Evolutionary conservation across 2,329 filamentous ascomycete species (phyloP).

Genomic region (Amylocarpus encephaloides): DNA sequence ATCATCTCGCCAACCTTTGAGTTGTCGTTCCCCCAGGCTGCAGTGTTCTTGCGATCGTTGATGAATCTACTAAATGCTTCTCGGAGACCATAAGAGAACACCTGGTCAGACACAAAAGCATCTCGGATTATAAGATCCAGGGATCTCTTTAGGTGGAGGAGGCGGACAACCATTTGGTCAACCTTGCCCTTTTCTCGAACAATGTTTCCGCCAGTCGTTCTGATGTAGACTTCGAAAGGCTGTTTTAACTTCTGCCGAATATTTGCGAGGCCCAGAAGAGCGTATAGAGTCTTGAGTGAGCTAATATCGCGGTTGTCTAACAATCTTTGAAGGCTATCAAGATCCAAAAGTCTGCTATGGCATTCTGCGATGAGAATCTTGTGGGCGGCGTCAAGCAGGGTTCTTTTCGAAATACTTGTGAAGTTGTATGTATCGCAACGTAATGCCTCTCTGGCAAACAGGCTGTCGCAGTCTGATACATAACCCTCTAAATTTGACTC

Average conservation of each 20-base stretch:
- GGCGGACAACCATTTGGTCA: constrained; percentile 77
- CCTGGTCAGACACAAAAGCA: constrained; percentile 71
- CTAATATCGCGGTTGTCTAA: constrained; percentile 63
- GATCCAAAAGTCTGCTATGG: constrained; percentile 58
- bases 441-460: constrained; percentile 66
- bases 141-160: constrained; percentile 73
- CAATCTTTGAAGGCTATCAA: constrained; percentile 63
- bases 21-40: constrained; percentile 71
- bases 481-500: constrained; percentile 64
- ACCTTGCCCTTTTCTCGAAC: constrained; percentile 73
- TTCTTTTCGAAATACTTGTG: constrained; percentile 74
- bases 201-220: constrained; percentile 65
- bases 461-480: constrained; percentile 59
- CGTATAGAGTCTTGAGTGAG: constrained; percentile 71
- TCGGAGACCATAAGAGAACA: constrained; percentile 69
- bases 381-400: constrained; percentile 68
- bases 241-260: constrained; percentile 64
- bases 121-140: constrained; percentile 71
- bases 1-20: constrained; percentile 98
- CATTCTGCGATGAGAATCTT: constrained; percentile 63
- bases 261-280: constrained; percentile 64
- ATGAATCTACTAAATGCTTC: constrained; percentile 87
- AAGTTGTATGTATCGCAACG: constrained; percentile 78
- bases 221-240: constrained; percentile 76
- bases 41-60: constrained; percentile 73